phyloP scores from a whole-genome alignment of 345 rosid genomes.

The Conringia planisiliqua region DNA sequence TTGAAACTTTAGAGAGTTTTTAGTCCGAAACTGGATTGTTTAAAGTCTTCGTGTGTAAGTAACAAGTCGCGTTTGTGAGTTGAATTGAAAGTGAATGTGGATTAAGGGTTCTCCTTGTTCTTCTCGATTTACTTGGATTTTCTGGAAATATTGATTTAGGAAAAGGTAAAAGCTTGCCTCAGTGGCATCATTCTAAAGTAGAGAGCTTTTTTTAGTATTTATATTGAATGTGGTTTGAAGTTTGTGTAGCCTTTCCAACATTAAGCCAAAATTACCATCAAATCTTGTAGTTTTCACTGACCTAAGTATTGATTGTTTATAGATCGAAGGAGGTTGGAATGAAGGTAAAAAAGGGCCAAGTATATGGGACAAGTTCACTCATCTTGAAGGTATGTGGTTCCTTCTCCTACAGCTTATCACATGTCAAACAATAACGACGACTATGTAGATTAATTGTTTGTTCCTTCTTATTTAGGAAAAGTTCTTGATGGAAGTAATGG shows the following conservation, averaged over 20 bases:
- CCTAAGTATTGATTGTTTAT: conserved; percentile 14
- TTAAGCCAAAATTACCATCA: background rate
- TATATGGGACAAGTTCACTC: conserved; percentile 89
- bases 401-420: background rate
- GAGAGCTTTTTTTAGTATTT: background rate
- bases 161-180: background rate
- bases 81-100: no score
- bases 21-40: no score
- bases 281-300: background rate
- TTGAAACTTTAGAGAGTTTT: no score
- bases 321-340: conserved; percentile 86
- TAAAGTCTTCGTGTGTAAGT: background rate
- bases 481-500: conserved; percentile 68
- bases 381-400: conserved; percentile 43
- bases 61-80: background rate
- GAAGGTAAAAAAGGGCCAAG: conserved; percentile 79
- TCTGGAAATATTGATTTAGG: background rate
- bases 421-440: background rate
- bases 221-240: background rate
- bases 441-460: background rate
- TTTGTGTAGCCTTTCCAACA: background rate
- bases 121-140: background rate
- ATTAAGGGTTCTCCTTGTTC: no score
- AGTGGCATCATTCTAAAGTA: background rate
- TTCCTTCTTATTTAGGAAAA: conserved; percentile 43